Conservation (phyloP, 345 rosid species). For the Rhizophora apiculata region DNA sequence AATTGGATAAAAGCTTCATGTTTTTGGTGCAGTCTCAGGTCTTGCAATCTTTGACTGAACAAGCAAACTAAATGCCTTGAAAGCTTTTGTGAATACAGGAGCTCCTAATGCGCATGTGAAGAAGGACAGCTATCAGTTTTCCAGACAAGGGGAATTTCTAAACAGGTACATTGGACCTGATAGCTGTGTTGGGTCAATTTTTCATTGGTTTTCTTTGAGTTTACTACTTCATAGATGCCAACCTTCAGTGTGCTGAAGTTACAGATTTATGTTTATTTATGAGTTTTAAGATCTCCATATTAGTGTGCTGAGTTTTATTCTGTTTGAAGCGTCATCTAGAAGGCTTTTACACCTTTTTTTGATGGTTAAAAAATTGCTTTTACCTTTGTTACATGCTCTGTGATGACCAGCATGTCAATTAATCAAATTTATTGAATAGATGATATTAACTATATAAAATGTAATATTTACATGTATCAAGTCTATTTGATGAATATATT, state of each 20-base stretch:
- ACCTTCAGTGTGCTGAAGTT: background rate
- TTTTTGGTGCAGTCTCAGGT: slow-evolving; percentile 62
- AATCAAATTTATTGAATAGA: too few relatives aligned
- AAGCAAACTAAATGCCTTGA: slow-evolving; percentile 56
- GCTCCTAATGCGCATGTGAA: slow-evolving; percentile 35
- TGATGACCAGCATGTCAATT: too few relatives aligned
- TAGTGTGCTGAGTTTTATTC: too few relatives aligned
- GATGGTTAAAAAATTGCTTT: too few relatives aligned
- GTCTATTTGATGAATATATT: too few relatives aligned
- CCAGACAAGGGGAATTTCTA: slow-evolving; percentile 23
- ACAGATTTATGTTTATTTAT: background rate
- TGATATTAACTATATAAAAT: too few relatives aligned
- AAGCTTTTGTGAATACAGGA: slow-evolving; percentile 44
- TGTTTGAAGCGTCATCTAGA: too few relatives aligned
- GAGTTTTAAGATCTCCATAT: too few relatives aligned
- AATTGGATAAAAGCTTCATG: slow-evolving; percentile 63
- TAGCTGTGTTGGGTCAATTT: background rate
- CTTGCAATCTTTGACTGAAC: slow-evolving; percentile 57
- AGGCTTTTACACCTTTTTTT: too few relatives aligned
- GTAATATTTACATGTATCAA: too few relatives aligned
- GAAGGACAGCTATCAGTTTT: slow-evolving; percentile 24
- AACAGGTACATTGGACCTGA: slow-evolving; percentile 34
- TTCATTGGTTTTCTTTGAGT: background rate
- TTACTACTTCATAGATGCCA: background rate
- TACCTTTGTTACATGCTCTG: background rate